phyloP scores from a whole-genome alignment of 106 monocot genomes.

The Apostasia shenzhenica region DNA sequence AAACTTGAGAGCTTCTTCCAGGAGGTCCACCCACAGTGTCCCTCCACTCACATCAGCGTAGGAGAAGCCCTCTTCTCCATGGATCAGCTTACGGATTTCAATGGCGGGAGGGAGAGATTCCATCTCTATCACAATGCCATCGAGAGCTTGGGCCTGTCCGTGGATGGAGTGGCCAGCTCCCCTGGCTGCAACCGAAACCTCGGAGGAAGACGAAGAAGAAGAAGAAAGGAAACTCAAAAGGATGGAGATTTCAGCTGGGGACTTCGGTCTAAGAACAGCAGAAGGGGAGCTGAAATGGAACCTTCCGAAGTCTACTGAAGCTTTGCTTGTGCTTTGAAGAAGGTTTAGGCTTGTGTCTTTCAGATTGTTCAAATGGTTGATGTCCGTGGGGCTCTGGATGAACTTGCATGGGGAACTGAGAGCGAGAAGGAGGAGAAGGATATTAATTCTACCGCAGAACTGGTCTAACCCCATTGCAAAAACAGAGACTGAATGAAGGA shows the following conservation, averaged over 20 bases:
- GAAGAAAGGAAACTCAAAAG: conserved; percentile 57
- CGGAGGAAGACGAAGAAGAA: conserved; percentile 31
- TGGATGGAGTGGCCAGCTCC: conserved; percentile 78
- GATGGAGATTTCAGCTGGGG: conserved; percentile 55
- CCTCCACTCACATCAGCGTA: conserved; percentile 77
- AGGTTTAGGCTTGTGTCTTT: conserved; percentile 18
- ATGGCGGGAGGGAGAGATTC: conserved; percentile 41
- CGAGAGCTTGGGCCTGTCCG: conserved; percentile 72
- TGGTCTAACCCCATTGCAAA: conserved; percentile 25
- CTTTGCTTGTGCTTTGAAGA: conserved; percentile 8
- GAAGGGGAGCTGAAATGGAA: conserved; percentile 55
- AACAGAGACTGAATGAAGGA: no score
- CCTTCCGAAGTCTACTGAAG: conserved; percentile 66
- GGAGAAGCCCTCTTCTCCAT: conserved; percentile 6
- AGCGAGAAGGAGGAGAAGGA: conserved; percentile 45
- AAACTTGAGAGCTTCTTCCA: conserved; percentile 48
- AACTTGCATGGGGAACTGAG: conserved; percentile 75
- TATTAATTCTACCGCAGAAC: conserved; percentile 36
- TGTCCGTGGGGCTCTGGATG: conserved; percentile 73
- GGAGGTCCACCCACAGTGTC: conserved; percentile 58
- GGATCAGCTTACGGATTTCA: conserved; percentile 13
- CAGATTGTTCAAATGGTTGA: conserved; percentile 60
- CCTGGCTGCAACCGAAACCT: conserved; percentile 58
- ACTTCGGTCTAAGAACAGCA: conserved; percentile 62
- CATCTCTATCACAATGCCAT: conserved; percentile 84